Percentiles rank a stretch among this genome's conserved stretches.
Evolutionary conservation across 768 basidiomycete genomes (phyloP).

Genomic region (Gloeopeniophorella convolvens): DNA sequence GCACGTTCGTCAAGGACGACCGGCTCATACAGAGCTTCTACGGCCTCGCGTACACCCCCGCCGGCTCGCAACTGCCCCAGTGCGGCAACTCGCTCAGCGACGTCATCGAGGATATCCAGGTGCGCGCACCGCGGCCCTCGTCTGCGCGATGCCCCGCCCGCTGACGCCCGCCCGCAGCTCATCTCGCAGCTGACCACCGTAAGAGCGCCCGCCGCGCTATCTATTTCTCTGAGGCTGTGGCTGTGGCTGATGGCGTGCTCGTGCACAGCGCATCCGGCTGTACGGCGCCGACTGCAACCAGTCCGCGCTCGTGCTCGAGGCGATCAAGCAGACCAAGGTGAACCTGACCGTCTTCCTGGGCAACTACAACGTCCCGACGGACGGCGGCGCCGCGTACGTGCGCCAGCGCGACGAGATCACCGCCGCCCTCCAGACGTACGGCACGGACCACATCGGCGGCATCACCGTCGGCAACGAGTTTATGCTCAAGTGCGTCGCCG

Average conservation of each 20-base stretch:
- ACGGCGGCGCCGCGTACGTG: conserved; percentile 60
- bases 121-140: conserved; percentile 24
- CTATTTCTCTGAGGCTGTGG: too few species aligned
- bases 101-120: conserved; percentile 70
- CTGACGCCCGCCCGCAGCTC: conserved; percentile 36
- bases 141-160: conserved; percentile 13
- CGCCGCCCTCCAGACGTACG: conserved; percentile 68
- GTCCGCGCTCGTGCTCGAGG: conserved; percentile 75
- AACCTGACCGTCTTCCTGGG: conserved; percentile 76
- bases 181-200: conserved; percentile 78
- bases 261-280: conserved; percentile 54
- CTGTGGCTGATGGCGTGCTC: not conserved
- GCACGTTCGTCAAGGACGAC: conserved; percentile 64
- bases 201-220: too few species aligned
- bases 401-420: conserved; percentile 68
- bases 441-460: conserved; percentile 67
- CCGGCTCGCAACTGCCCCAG: conserved; percentile 59
- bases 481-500: conserved; percentile 58
- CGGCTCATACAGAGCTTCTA: conserved; percentile 71
- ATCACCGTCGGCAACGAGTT: conserved; percentile 92
- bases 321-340: conserved; percentile 85
- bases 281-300: conserved; percentile 90
- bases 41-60: conserved; percentile 83
- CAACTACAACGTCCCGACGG: conserved; percentile 57
- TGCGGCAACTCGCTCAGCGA: conserved; percentile 52